Evolutionary conservation across 108 stramenopile species (phyloP).

Genomic region (Phaeodactylum tricornutum): DNA sequence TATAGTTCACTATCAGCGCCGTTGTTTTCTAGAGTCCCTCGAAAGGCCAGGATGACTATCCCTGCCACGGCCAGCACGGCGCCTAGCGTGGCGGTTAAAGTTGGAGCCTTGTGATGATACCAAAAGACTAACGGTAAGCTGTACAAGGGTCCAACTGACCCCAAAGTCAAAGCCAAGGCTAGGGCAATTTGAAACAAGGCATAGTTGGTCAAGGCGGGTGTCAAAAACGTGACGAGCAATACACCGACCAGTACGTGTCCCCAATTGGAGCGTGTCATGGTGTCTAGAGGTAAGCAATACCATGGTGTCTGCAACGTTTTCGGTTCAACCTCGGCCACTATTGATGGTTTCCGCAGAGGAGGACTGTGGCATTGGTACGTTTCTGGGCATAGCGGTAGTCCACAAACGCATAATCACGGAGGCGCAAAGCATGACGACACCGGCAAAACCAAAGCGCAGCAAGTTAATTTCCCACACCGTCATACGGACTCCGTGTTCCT

Average conservation of each 20-base stretch:
- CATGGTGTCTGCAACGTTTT: conserved; percentile 24
- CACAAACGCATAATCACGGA: conserved; percentile 26
- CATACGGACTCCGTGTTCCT: conserved; percentile 53
- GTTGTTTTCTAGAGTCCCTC: too few relatives aligned
- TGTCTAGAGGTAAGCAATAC: conserved; percentile 32
- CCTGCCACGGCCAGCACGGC: conserved; percentile 48
- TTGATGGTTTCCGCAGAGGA: neutral
- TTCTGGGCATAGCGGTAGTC: neutral
- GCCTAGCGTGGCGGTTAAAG: conserved; percentile 21
- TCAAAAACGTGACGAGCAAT: conserved; percentile 64
- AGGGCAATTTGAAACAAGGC: conserved; percentile 77
- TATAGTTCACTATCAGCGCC: too few relatives aligned
- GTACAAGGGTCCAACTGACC: conserved; percentile 72
- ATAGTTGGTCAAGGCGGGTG: conserved; percentile 70
- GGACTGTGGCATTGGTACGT: neutral
- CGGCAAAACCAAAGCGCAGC: conserved; percentile 84
- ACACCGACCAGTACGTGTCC: conserved; percentile 50
- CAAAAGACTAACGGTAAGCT: conserved; percentile 43
- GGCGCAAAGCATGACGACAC: conserved; percentile 36
- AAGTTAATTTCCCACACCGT: conserved; percentile 78
- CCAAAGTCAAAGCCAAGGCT: conserved; percentile 59
- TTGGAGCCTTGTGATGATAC: conserved; percentile 18
- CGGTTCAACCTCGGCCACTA: neutral
- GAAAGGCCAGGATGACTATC: conserved; percentile 42
- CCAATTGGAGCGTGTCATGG: conserved; percentile 38